Evolutionary conservation across 129 eudicot genomes (phyloP), one percentile per base, ranked within the genome.

Genomic region (Helianthus tuberosus): DNA sequence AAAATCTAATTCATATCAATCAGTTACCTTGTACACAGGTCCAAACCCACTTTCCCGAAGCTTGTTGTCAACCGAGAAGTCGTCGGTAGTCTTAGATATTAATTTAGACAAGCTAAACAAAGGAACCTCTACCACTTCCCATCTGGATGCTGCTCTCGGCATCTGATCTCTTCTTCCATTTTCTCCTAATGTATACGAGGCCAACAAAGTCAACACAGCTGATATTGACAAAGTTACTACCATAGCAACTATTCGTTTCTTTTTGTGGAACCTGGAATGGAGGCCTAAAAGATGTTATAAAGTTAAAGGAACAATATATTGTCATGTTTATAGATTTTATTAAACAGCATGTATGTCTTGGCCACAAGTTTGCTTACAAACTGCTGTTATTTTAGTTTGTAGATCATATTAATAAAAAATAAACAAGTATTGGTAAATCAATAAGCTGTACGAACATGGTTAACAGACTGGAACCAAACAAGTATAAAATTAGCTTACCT

Each of bases 151-250:
- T n/a, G n/a, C n/a, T 77, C n/a, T n/a, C 60, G 12, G 41, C 38
- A 58, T 32, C 11, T 53, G 15, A 13, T 5, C 11, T 63, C 57
- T 51, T 61, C 50, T 80, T 84, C 68, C 68, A 41, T 61, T 79
- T 68, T 20, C 13, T 80, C 50, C 76, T 29, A 7, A 20, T 2
- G 66, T 50, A 48, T 71, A 63, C 66, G 76, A 27, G 11, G 69
- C 41, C 10, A 71, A 55, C 64, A 77, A 53, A 51, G 71, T 41
- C 27, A 72, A 51, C 8, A 20, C 80, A 5, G 35, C 69, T 68
- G 16, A 29, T 55, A 63, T 51, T 66, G 81, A 2, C 29, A 75
- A 59, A 39, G 51, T 64, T 41, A 78, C 73, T 36, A 15, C 53
- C 8, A 82, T 13, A n/a, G n/a, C n/a, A 50, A 53, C 52, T 41